Conservation (phyloP, 2,329 filamentous ascomycete genomes). For the Colletotrichum paranaense region DNA sequence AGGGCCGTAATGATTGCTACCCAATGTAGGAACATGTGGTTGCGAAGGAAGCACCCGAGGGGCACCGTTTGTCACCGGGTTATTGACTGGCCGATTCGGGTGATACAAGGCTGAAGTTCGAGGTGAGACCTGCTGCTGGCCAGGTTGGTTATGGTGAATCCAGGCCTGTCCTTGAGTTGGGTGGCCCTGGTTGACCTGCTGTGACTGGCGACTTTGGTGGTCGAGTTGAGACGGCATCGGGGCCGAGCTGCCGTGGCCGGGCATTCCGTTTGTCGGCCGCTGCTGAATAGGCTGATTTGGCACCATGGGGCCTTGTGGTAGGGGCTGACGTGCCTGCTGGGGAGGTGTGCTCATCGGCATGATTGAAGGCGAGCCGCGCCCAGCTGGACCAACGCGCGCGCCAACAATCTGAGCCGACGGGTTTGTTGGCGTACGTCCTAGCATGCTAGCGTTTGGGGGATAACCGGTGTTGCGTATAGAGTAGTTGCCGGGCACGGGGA, state of each 20-base stretch:
- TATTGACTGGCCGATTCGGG: neutral
- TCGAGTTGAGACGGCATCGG: conserved; percentile 11
- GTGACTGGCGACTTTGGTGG: neutral
- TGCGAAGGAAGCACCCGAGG: conserved; percentile 19
- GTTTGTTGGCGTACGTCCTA: neutral
- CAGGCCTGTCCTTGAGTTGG: conserved; percentile 10
- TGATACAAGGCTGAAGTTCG: conserved; percentile 5
- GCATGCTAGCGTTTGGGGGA: neutral
- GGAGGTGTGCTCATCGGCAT: neutral
- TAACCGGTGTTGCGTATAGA: neutral
- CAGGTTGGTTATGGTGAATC: conserved; percentile 1
- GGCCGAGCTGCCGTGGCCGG: conserved; percentile 6
- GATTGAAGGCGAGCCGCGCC: neutral
- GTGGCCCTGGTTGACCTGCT: conserved; percentile 5
- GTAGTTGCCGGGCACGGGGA: conserved; percentile 7
- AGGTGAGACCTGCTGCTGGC: conserved; percentile 4
- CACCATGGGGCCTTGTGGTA: neutral
- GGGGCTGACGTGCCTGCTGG: neutral
- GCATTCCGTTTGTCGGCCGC: neutral
- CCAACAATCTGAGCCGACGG: neutral
- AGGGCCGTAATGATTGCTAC: neutral
- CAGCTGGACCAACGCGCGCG: neutral
- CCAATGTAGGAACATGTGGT: neutral
- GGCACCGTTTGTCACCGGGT: neutral
- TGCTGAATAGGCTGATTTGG: neutral